Evolutionary conservation across 2,329 filamentous ascomycete genomes (phyloP), one percentile per base, ranked within the genome.

Genomic region (Dothiorella sarmentorum): DNA sequence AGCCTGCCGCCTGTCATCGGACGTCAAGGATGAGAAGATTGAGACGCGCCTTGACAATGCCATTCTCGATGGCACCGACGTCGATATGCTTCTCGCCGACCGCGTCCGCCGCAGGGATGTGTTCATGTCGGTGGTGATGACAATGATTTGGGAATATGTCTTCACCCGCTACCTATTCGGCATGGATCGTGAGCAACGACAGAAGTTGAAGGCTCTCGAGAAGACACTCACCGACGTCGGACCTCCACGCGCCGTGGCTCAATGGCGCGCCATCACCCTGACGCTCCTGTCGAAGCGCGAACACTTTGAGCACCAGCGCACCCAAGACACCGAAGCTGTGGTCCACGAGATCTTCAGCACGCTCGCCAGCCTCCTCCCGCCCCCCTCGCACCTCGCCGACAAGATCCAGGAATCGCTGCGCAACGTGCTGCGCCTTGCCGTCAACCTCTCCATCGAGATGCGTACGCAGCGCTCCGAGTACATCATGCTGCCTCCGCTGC

Each of bases 91-190:
- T 69, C 86, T 99, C 49, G 83, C 84, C 64, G 93, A 99, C 72
- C 89, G 95, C 37, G 88, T 97, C 57, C 87, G 84, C 68, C 87
- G 94, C 61, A 86, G 93, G 61, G 93, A 97, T 72, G 87, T 97
- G 60, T 97, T 99, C 81, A 97, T 97, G 91, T 94, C 91, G 35
- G 91, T 99, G 73, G 90, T 93, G 58, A 97, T 97, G 92, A 94
- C 89, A 62, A 97, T 99, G 91, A 87, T 99, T 53, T 99, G 92
- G 92, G 94, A 99, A 74, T 97, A 95, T 69, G 87, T 99, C 71
- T 99, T 99, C 71, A 97, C 93, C 7, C 86, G 94, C 63, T 99
- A 99, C 73, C 85, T 99, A 24, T 99, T 99, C 72, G 94, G 94
- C 67, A 96, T 99, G 91, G 94, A 99, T 72, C 85, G 92, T 67